Evolutionary conservation across 768 basidiomycete species (phyloP).

Genomic region (Xerocomellus chrysenteron): DNA sequence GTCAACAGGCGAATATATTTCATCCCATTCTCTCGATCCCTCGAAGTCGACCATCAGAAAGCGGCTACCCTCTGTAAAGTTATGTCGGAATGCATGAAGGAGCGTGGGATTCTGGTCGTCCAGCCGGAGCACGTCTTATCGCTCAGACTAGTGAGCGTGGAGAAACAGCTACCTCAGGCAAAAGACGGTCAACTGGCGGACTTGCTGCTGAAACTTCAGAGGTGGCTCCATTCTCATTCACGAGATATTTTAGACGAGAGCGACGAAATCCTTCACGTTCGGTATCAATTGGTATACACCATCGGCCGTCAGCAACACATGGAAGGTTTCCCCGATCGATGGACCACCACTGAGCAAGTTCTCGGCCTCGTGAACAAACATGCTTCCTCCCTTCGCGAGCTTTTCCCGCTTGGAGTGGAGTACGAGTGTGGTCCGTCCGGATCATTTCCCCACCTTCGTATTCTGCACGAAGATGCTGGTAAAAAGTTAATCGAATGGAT

Average conservation of each 20-base stretch:
- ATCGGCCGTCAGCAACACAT: constrained; percentile 29
- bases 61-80: constrained; percentile 30
- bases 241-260: constrained; percentile 35
- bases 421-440: constrained; percentile 11
- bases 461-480: constrained; percentile 15
- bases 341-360: constrained; percentile 34
- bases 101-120: constrained; percentile 43
- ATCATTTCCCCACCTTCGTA: constrained; percentile 26
- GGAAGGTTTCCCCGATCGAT: constrained; percentile 34
- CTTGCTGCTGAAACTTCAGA: constrained; percentile 27
- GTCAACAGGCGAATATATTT: constrained; percentile 47
- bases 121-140: constrained; percentile 59
- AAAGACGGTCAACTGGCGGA: neutral
- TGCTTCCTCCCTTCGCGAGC: constrained; percentile 6
- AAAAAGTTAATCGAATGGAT: constrained; percentile 11
- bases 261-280: constrained; percentile 34
- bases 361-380: constrained; percentile 24
- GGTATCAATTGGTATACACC: constrained; percentile 39
- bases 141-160: constrained; percentile 47
- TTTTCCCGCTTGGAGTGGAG: constrained; percentile 17
- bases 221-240: constrained; percentile 24
- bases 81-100: constrained; percentile 38
- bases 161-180: constrained; percentile 26
- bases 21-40: constrained; percentile 49
- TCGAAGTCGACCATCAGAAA: constrained; percentile 19